Evolutionary conservation across 106 monocot species (phyloP), one percentile per base, ranked within the genome.

Genomic region (Acorus calamus): DNA sequence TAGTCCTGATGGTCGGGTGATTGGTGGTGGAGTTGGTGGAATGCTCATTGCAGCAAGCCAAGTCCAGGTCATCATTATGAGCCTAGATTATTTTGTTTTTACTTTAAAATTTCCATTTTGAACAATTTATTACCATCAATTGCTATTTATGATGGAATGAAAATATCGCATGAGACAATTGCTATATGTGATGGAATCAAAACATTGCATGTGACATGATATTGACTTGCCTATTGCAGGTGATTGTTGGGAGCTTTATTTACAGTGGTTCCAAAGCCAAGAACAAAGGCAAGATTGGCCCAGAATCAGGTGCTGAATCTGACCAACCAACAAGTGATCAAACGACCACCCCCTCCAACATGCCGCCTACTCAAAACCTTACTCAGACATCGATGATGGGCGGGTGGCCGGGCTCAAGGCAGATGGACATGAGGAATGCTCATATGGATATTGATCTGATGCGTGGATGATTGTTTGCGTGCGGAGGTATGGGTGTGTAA

Each of bases 181-280:
- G 28, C 28, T 28, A 28, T 28, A 28, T 28, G 28, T 28, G 28
- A 28, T 28, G 28, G 28, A 28, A 28, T 28, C 28, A 28, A 0
- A 28, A 28, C 28, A 28, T 28, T 28, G 28, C 28, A 28, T 28
- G 28, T 28, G 28, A 28, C 28, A 28, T 28, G 28, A 28, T 1
- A 28, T 28, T 28, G 28, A 28, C 7, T 50, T 11, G 46, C 50
- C 47, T 14, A 7, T 44, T 72, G 64, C 80, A 92, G 92, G 84
- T 92, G 0, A 79, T 92, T 12, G 82, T 92, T 2, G 92, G 92
- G 42, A 92, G 92, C 60, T 92, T 92, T 58, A 57, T 79, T 8
- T 82, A 76, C 66, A 84, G 79, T 55, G 79, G 84, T 28, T 55
- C 66, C 0, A 92, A 87, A 73, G 51, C 60, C 2, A 88, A 85